phyloP scores from a whole-genome alignment of 352 stramenopile species.

The Phytophthora crassamura region DNA sequence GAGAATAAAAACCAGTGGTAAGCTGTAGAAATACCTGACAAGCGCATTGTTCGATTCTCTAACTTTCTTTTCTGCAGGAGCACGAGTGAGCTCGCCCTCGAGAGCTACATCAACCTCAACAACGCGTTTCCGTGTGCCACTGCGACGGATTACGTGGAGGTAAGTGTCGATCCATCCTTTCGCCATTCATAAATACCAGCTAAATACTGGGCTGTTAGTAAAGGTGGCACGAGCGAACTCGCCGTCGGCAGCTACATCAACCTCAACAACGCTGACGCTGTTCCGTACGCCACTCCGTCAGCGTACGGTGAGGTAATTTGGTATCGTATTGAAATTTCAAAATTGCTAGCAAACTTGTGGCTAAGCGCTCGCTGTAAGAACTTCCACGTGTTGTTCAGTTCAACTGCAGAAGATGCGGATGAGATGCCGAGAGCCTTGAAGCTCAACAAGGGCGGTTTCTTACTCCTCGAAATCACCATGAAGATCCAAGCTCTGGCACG shows the following conservation, averaged over 20 bases:
- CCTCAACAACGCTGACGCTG: too few species aligned
- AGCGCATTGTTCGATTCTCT: too few species aligned
- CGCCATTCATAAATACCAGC: background rate
- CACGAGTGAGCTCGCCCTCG: background rate
- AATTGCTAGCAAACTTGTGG: too few species aligned
- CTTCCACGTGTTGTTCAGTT: constrained; percentile 2
- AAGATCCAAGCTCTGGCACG: constrained; percentile 1
- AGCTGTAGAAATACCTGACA: too few species aligned
- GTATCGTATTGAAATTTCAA: too few species aligned
- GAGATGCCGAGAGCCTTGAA: background rate
- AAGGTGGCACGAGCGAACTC: too few species aligned
- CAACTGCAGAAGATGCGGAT: background rate
- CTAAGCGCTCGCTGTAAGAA: too few species aligned
- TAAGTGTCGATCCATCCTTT: background rate
- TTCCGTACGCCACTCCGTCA: too few species aligned
- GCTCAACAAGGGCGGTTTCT: background rate
- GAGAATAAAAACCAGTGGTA: constrained; percentile 20
- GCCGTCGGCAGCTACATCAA: too few species aligned
- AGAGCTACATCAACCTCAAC: too few species aligned
- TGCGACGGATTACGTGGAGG: constrained; percentile 11
- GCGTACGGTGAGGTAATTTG: too few species aligned
- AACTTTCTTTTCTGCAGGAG: background rate
- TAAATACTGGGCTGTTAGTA: too few species aligned
- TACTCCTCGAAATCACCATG: background rate
- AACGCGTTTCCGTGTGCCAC: constrained; percentile 11